Percentiles rank a stretch among this genome's conserved stretches.
phyloP scores from a whole-genome alignment of 345 rosid species.

The Citrus unshiu region DNA sequence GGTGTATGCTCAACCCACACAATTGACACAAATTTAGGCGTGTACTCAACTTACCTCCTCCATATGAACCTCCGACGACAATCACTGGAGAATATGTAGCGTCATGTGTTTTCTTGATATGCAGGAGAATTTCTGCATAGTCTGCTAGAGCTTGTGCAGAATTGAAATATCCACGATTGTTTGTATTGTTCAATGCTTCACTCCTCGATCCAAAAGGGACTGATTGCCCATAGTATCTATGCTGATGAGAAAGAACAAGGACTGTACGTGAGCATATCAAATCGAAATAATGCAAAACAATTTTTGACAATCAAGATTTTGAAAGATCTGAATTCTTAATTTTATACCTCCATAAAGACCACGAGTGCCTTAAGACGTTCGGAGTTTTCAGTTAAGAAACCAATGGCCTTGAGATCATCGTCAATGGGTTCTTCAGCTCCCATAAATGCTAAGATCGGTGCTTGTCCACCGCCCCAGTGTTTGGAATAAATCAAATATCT shows the following conservation, averaged over 20 bases:
- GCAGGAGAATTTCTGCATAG: neutral
- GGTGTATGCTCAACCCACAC: too few relatives aligned
- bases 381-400: slow-evolving; percentile 13
- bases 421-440: slow-evolving; percentile 18
- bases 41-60: neutral
- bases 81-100: neutral
- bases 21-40: too few relatives aligned
- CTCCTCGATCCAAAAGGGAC: neutral
- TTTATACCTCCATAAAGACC: slow-evolving; percentile 21
- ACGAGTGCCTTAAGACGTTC: slow-evolving; percentile 10
- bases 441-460: slow-evolving; percentile 13
- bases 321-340: too few relatives aligned
- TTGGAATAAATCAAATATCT: slow-evolving; percentile 16
- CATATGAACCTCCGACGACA: slow-evolving; percentile 1
- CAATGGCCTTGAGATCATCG: neutral
- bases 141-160: slow-evolving; percentile 1
- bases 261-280: too few relatives aligned
- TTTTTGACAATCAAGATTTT: too few relatives aligned
- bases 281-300: too few relatives aligned
- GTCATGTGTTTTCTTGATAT: neutral
- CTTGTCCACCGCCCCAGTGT: slow-evolving; percentile 18
- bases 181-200: slow-evolving; percentile 1
- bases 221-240: slow-evolving; percentile 10
- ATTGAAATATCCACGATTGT: neutral
- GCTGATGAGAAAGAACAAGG: neutral